Base-by-base conservation (phyloP, 1,284 basidiomycete genomes). In the Mycena sp. region DNA sequence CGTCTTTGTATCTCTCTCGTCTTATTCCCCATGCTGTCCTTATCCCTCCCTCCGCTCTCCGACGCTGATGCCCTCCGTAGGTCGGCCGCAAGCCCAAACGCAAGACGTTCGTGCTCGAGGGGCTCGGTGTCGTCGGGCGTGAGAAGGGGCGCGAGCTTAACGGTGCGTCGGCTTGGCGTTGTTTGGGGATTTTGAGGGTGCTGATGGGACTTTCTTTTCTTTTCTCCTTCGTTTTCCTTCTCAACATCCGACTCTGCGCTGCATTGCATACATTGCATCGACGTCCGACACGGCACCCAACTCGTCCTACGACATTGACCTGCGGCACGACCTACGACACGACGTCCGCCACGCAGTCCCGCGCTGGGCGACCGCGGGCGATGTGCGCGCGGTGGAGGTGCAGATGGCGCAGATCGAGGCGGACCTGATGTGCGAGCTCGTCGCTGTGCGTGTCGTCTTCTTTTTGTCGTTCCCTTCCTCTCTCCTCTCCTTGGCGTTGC, bases 21-120 rank as follows among this genome's bases (percentile, higher is more conserved):
- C 19, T 17, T 30, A 29, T 6, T 19, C 11, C n/a, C 29, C 16
- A 40, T 17, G 4, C 19, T 26, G 14, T 40, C 7, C 25, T 52
- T n/a, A 38, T 23, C 48, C 29, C 12, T 2, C 30, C 35, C 11
- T 10, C 14, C 6, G 0, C 19, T 17, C n/a, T 53, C n/a, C n/a
- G n/a, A n/a, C n/a, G n/a, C n/a, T n/a, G n/a, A 35, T 35, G 14
- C 32, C 32, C 14, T 14, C 32, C n/a, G 12, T 83, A 87, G 0
- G 85, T 89, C 0, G 91, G 90, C 32, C 80, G 90, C 19, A 88
- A 85, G 61, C 91, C 91, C 3, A 90, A 89, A 74, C 82, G 88
- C 62, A 87, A 85, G 55, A 78, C 90, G 0, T 93, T 91, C 76
- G 86, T 89, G 0, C 74, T 72, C 7, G 89, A 90, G 65, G 91